Evolutionary conservation across 2,329 filamentous ascomycete species (phyloP).

Genomic region (Metarhizium album): DNA sequence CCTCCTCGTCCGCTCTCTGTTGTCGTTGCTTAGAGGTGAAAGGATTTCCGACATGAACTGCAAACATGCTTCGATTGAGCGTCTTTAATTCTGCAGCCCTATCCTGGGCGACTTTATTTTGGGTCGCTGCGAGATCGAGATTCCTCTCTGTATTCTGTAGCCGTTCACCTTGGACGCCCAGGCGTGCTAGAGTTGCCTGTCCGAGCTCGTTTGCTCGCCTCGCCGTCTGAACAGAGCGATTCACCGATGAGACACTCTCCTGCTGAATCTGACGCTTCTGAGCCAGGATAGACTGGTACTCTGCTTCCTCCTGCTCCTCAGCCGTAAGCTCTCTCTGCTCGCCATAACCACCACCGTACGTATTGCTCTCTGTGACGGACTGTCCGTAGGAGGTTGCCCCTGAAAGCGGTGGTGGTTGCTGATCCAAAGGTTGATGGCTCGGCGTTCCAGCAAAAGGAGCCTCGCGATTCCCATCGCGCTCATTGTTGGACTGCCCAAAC

Average conservation of each 20-base stretch:
- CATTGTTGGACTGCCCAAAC: constrained; percentile 34
- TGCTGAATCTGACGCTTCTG: constrained; percentile 60
- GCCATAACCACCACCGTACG: constrained; percentile 46
- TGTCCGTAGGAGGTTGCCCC: constrained; percentile 14
- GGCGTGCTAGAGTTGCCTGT: constrained; percentile 57
- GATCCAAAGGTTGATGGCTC: constrained; percentile 34
- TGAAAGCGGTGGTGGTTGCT: constrained; percentile 11
- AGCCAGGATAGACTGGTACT: constrained; percentile 50
- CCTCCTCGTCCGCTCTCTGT: constrained; percentile 53
- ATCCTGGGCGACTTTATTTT: constrained; percentile 67
- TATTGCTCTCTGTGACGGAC: constrained; percentile 15
- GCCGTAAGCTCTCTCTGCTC: constrained; percentile 70
- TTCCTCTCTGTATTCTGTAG: constrained; percentile 76
- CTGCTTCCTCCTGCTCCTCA: constrained; percentile 64
- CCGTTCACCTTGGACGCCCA: constrained; percentile 69
- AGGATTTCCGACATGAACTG: constrained; percentile 65
- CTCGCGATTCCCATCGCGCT: constrained; percentile 45
- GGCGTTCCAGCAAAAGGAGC: constrained; percentile 51
- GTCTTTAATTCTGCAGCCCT: constrained; percentile 75
- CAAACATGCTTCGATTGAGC: constrained; percentile 85
- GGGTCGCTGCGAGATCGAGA: constrained; percentile 66
- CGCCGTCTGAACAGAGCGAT: constrained; percentile 29
- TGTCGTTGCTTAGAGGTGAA: constrained; percentile 62
- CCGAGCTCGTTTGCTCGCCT: constrained; percentile 44
- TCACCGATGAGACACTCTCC: constrained; percentile 44